Percentiles rank a stretch among this genome's conserved stretches.
Conservation (phyloP, 2,329 filamentous ascomycete genomes). For the Diaporthe ampelina region DNA sequence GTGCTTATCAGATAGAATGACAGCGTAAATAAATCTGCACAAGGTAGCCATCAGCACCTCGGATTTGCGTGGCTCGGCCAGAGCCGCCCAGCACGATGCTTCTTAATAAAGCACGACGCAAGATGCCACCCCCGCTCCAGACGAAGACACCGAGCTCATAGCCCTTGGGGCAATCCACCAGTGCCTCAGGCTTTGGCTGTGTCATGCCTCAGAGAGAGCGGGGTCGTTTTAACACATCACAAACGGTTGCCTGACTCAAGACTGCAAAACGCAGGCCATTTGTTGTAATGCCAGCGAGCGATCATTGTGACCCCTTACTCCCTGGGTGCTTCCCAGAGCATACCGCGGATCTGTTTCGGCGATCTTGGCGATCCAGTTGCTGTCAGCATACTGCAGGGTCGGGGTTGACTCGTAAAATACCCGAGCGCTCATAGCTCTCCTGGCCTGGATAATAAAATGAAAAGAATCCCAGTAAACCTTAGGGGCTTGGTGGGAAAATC, state of each 20-base stretch:
- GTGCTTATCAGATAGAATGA: not conserved
- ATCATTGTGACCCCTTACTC: not conserved
- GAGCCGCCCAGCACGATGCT: not conserved
- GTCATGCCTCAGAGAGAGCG: not conserved
- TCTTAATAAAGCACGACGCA: not conserved
- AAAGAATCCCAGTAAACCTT: not conserved
- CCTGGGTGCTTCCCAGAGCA: not conserved
- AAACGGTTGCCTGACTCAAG: slow-evolving; percentile 16
- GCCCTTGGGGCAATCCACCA: not conserved
- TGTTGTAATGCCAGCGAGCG: slow-evolving; percentile 15
- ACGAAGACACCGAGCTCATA: slow-evolving; percentile 17
- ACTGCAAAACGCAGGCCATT: not conserved
- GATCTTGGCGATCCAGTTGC: slow-evolving; percentile 30
- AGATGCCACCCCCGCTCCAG: not conserved
- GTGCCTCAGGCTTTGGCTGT: not conserved
- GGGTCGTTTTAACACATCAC: slow-evolving; percentile 7
- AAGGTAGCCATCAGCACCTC: not conserved
- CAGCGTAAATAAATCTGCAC: too few relatives aligned
- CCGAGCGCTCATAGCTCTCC: not conserved
- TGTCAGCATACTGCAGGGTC: slow-evolving; percentile 1
- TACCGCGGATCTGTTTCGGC: slow-evolving; percentile 32
- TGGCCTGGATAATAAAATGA: not conserved
- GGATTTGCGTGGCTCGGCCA: not conserved
- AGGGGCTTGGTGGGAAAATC: not conserved
- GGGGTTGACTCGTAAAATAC: not conserved